Conservation (phyloP, 2,329 filamentous ascomycete species). For the Thielaviopsis populi region DNA sequence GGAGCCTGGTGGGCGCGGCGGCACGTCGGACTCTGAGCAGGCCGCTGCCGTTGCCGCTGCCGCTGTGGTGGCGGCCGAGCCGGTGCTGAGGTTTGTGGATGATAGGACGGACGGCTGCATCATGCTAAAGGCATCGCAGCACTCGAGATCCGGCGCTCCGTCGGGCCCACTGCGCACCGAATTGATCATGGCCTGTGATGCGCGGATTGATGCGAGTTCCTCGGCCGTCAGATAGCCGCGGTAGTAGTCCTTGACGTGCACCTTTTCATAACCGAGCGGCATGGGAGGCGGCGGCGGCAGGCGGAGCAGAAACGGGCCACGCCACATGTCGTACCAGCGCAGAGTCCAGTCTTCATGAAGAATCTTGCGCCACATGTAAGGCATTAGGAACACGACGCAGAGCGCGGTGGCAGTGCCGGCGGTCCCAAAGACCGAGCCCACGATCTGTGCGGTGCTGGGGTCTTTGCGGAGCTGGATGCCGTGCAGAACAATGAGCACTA, state of each 20-base stretch:
- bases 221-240: conserved; percentile 33
- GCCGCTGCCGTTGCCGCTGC: not conserved
- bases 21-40: conserved; percentile 16
- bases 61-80: not conserved
- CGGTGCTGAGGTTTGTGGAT: conserved; percentile 8
- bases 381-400: conserved; percentile 36
- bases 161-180: conserved; percentile 22
- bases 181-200: conserved; percentile 24
- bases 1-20: conserved; percentile 24
- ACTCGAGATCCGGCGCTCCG: conserved; percentile 17
- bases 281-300: conserved; percentile 26
- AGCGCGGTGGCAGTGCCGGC: conserved; percentile 29
- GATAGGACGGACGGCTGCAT: conserved; percentile 22
- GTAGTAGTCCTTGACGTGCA: conserved; percentile 34
- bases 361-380: conserved; percentile 36
- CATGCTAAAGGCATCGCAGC: conserved; percentile 20
- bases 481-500: conserved; percentile 39
- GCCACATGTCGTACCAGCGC: conserved; percentile 32
- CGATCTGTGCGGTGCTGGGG: conserved; percentile 18
- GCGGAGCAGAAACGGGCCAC: conserved; percentile 32
- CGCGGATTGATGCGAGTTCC: conserved; percentile 28
- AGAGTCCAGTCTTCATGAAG: conserved; percentile 37
- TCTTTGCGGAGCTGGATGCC: conserved; percentile 22
- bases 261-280: conserved; percentile 28
- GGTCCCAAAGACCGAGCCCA: conserved; percentile 28